Base-by-base conservation (phyloP, 257 asterid genomes). In the Pogostemon cablin region DNA sequence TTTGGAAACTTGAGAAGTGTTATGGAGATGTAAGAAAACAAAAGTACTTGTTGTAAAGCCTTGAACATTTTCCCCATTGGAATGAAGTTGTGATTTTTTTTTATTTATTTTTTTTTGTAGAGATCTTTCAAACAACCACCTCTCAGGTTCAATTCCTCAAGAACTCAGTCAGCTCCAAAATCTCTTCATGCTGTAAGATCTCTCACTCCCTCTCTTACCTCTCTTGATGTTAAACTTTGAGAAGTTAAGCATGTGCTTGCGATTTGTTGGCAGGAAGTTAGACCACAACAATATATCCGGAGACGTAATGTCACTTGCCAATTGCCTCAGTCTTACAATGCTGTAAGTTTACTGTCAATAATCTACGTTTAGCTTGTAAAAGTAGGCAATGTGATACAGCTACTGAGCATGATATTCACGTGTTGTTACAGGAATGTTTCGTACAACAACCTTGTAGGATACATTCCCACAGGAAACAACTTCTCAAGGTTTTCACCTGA, bases 91-190 rank as follows among this genome's bases (percentile, higher is more conserved):
- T 20, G 40, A 37, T 4, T 15, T 17, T 6, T 32, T 7, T 25
- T 52, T 6, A 54, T 9, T 34, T 3, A 7, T 32, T 47, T 78
- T 65, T 62, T 2, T 7, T 72, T 81, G 82, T 60, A 95, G 99
- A 70, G 99, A 95, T 82, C 86, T 95, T 75, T 89, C 99, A 52
- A 84, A 81, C 44, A 95, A 95, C 80, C 93, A 78, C 72, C 88
- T 89, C 65, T 88, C 95, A 1, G 98, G 99, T 37, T 77, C 83
- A 9, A 83, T 95, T 50, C 99, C 99, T 11, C 86, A 72, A 67
- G 98, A 89, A 81, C 90, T 95, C 53, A 80, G 89, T 58, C 98
- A 91, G 80, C 99, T 95, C 75, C 98, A 88, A 72, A 91, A 86
- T 74, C 77, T 95, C 15, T 85, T 81, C 82, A 68, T 86, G 86